phyloP scores from a whole-genome alignment of 768 basidiomycete genomes.

The Tulasnella calospora region DNA sequence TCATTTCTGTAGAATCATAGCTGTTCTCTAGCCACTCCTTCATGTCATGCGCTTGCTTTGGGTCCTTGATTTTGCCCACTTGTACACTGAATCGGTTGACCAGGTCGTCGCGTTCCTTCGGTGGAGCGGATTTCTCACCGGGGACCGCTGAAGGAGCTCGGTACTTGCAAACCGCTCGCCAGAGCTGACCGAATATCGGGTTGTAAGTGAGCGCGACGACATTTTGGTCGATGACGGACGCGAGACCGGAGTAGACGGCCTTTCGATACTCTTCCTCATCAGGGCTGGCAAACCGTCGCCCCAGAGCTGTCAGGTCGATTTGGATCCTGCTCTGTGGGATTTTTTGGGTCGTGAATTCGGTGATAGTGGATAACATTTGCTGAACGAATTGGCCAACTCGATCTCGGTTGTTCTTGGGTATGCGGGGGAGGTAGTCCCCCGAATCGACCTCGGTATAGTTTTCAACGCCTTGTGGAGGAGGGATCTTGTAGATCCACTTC shows the following conservation, averaged over 20 bases:
- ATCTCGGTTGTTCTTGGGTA: neutral
- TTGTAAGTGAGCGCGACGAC: slow-evolving; percentile 35
- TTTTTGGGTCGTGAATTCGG: neutral
- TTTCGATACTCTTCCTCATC: slow-evolving; percentile 31
- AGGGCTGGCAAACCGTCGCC: slow-evolving; percentile 31
- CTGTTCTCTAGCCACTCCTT: slow-evolving; percentile 35
- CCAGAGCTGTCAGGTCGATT: slow-evolving; percentile 21
- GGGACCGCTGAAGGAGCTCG: neutral
- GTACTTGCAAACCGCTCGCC: slow-evolving; percentile 36
- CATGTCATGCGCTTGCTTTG: slow-evolving; percentile 30
- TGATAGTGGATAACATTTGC: neutral
- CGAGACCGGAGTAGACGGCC: slow-evolving; percentile 32
- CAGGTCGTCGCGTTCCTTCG: slow-evolving; percentile 29
- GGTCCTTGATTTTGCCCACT: slow-evolving; percentile 31
- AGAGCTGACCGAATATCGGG: slow-evolving; percentile 35
- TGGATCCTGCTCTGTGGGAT: slow-evolving; percentile 13
- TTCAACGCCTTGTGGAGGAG: neutral
- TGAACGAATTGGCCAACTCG: neutral
- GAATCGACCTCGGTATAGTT: neutral
- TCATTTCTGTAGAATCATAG: slow-evolving; percentile 34
- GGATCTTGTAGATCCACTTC: neutral
- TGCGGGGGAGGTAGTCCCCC: slow-evolving; percentile 31
- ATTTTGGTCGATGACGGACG: slow-evolving; percentile 33
- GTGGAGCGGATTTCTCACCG: neutral
- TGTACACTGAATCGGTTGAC: slow-evolving; percentile 32